phyloP scores from a whole-genome alignment of 78 protist genomes.

The slime mould (Dictyostelium discoideum) region dicty_2.7 NC_007088.5:8054001-8054500 shows the following conservation, averaged over 20 bases:
- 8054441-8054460: constrained; percentile 36
- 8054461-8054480: neutral
- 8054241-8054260: constrained; percentile 69
- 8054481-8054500: neutral
- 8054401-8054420: constrained; percentile 54
- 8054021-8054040: neutral
- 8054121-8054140: constrained; percentile 22
- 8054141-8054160: constrained; percentile 72
- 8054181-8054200: constrained; percentile 66
- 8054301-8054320: constrained; percentile 61
- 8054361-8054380: constrained; percentile 29
- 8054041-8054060: neutral
- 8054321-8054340: constrained; percentile 65
- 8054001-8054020: neutral
- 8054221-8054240: constrained; percentile 73
- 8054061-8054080: neutral
- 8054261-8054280: constrained; percentile 46
- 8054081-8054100: neutral
- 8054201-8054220: constrained; percentile 44
- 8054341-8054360: constrained; percentile 41
- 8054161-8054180: constrained; percentile 66
- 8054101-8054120: constrained; percentile 37
- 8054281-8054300: constrained; percentile 64
- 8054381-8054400: constrained; percentile 61
- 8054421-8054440: constrained; percentile 38